phyloP scores from a whole-genome alignment of 257 asterid genomes.

The Galeopsis tetrahit region DNA sequence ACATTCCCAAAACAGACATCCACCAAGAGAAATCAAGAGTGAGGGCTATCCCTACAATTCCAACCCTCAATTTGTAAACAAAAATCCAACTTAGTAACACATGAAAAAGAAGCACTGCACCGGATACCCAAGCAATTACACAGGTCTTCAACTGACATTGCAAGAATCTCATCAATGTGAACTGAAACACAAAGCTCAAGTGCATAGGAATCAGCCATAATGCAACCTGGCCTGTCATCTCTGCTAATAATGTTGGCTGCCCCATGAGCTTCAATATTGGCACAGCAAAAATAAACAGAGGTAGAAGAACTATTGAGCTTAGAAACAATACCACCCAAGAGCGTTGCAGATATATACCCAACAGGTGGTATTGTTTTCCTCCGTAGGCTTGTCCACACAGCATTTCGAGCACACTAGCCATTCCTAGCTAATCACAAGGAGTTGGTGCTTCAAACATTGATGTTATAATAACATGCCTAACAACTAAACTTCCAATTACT shows the following conservation, averaged over 20 bases:
- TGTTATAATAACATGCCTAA: background rate
- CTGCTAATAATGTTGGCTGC: slow-evolving; percentile 49
- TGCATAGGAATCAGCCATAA: slow-evolving; percentile 67
- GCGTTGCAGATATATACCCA: slow-evolving; percentile 60
- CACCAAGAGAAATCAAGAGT: slow-evolving; percentile 70
- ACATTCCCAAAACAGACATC: slow-evolving; percentile 55
- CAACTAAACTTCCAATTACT: background rate
- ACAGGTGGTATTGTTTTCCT: slow-evolving; percentile 50
- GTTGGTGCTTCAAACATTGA: slow-evolving; percentile 24
- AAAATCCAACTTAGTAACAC: slow-evolving; percentile 54
- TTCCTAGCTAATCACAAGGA: slow-evolving; percentile 52
- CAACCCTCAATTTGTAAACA: slow-evolving; percentile 52
- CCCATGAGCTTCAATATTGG: slow-evolving; percentile 51
- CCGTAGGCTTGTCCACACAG: slow-evolving; percentile 75
- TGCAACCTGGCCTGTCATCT: slow-evolving; percentile 60
- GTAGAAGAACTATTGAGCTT: slow-evolving; percentile 48
- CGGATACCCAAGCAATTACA: slow-evolving; percentile 55
- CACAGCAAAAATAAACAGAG: slow-evolving; percentile 51
- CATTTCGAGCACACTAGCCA: slow-evolving; percentile 74
- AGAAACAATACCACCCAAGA: slow-evolving; percentile 62
- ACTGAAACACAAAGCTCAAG: slow-evolving; percentile 61
- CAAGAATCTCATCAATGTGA: slow-evolving; percentile 61
- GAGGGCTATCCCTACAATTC: slow-evolving; percentile 55
- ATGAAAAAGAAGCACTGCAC: slow-evolving; percentile 47
- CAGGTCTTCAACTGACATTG: slow-evolving; percentile 64